Conservation (phyloP, 345 rosid genomes). For the Ceriops zippeliana region DNA sequence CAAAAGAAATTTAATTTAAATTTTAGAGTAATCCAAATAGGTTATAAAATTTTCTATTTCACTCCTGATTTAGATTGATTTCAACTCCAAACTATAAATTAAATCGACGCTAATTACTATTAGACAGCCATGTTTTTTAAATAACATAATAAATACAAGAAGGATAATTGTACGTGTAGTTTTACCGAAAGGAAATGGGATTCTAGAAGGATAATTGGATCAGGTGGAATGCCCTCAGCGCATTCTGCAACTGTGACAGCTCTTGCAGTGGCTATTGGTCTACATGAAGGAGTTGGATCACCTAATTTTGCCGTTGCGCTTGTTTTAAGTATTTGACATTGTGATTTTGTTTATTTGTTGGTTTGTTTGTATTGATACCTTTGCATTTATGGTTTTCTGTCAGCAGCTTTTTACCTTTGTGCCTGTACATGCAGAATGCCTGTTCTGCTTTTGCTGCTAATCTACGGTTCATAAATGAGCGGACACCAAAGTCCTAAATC, state of each 20-base stretch:
- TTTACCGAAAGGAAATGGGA: constrained; percentile 68
- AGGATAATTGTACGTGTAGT: constrained; percentile 31
- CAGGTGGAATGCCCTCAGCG: constrained; percentile 77
- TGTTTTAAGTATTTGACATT: constrained; percentile 48
- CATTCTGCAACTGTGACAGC: constrained; percentile 63
- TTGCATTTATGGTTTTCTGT: not conserved
- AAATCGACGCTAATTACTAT: too few relatives aligned
- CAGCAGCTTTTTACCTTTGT: not conserved
- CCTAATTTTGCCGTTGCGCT: constrained; percentile 50
- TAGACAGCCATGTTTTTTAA: too few relatives aligned
- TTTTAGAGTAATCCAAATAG: too few relatives aligned
- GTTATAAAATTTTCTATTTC: too few relatives aligned
- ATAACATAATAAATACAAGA: too few relatives aligned
- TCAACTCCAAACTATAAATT: too few relatives aligned
- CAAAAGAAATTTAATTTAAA: too few relatives aligned
- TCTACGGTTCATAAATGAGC: too few relatives aligned
- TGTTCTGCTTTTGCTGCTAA: too few relatives aligned
- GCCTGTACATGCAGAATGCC: too few relatives aligned
- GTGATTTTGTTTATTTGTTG: not conserved
- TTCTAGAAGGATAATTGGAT: constrained; percentile 48
- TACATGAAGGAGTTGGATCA: constrained; percentile 49
- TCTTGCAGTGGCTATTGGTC: constrained; percentile 48
- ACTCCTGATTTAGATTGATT: too few relatives aligned
- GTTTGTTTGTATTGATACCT: constrained; percentile 19
- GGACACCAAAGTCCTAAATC: too few relatives aligned